Evolutionary conservation across 2,329 filamentous ascomycete species (phyloP), one percentile per base, ranked within the genome.

Genomic region (Grosmannia penicillata): DNA sequence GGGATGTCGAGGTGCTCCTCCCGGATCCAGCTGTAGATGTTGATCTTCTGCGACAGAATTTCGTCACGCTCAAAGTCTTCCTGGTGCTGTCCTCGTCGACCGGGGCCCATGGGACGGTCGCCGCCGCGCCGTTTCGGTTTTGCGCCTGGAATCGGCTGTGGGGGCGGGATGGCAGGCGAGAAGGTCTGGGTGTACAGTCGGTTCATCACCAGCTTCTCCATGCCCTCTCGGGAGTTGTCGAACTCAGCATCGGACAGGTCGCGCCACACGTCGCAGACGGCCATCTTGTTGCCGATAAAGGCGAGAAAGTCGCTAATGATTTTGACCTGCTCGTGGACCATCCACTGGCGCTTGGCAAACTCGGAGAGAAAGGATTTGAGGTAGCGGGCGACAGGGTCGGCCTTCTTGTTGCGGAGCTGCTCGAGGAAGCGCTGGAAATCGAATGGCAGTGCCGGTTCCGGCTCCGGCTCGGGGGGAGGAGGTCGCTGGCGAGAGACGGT

Each of bases 201-300:
- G 56, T 98, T 98, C 93, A 98, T 98, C 48, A 98, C 93, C 4
- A 98, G 70, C 57, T 98, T 98, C 63, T 98, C 91, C 91, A 98
- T 98, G 25, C 91, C 91, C 61, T 98, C 91, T 49, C 87, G 78
- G 13, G 91, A 91, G 57, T 98, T 98, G 58, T 98, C 91, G 50
- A 98, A 98, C 53, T 98, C 91, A 27, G 84, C 84, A 56, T 98
- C 91, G 1, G 87, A 93, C 0, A 96, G 84, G 25, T 91, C 84
- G 41, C 83, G 76, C 91, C 91, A 98, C 4, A 98, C 85, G 45
- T 98, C 91, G 53, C 91, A 98, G 47, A 85, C 73, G 13, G 81
- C 85, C 93, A 98, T 98, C 63, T 96, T 96, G 61, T 94, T 94
- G 38, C 83, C 82, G 46, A 98, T 98, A 52, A 98, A 98, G 32